phyloP scores from a whole-genome alignment of 441 rosid genomes.

The Flueggea neowawraea region DNA sequence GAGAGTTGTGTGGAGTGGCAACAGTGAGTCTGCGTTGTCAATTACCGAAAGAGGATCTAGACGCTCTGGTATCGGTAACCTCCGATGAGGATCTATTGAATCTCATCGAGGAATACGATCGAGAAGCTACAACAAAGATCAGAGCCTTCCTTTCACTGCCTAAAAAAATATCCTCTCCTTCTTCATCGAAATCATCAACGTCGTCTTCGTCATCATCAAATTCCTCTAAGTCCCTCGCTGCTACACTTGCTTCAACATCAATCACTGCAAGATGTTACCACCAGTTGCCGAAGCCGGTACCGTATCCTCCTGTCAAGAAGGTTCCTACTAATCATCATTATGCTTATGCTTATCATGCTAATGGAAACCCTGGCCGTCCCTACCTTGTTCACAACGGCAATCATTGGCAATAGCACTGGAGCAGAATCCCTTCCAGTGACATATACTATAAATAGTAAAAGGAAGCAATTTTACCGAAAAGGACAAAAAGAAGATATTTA shows the following conservation, averaged over 20 bases:
- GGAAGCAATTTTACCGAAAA: not conserved
- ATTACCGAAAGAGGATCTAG: slow-evolving; percentile 81
- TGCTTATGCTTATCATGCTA: slow-evolving; percentile 34
- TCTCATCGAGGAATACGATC: slow-evolving; percentile 87
- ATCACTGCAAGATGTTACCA: slow-evolving; percentile 39
- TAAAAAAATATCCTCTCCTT: slow-evolving; percentile 30
- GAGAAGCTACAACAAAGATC: slow-evolving; percentile 54
- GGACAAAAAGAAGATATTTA: not conserved
- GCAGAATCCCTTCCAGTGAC: not conserved
- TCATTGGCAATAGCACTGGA: slow-evolving; percentile 55
- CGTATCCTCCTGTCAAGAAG: slow-evolving; percentile 34
- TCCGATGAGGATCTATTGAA: slow-evolving; percentile 82
- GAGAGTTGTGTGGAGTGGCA: slow-evolving; percentile 51
- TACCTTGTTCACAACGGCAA: slow-evolving; percentile 59
- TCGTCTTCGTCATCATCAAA: not conserved
- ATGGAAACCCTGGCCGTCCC: slow-evolving; percentile 36
- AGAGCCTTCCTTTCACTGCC: slow-evolving; percentile 58
- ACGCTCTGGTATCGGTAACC: slow-evolving; percentile 76
- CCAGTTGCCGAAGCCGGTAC: slow-evolving; percentile 32
- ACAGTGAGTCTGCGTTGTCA: slow-evolving; percentile 66
- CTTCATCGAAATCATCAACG: slow-evolving; percentile 1
- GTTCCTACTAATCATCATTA: not conserved
- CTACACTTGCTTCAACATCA: slow-evolving; percentile 14
- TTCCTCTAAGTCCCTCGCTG: slow-evolving; percentile 13
- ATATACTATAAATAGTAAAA: not conserved